A percentile compares a stretch with the other conserved stretches of the same genome.
phyloP scores from a whole-genome alignment of 345 rosid species.

The Anacardium occidentale region DNA sequence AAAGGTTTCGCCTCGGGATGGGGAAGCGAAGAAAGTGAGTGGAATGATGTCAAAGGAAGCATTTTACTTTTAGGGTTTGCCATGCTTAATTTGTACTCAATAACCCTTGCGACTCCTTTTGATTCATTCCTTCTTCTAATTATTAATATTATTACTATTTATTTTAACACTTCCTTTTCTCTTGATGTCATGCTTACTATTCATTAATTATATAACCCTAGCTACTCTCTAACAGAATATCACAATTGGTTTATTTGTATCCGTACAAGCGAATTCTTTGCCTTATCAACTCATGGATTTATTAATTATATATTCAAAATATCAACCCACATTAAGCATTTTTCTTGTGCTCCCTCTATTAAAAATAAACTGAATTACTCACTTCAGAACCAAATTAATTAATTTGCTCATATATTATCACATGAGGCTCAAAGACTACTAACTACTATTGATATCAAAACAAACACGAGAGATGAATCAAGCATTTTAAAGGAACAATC shows the following conservation, averaged over 20 bases:
- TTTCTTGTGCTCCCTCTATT: too few species aligned
- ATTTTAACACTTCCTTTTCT: slow-evolving; percentile 18
- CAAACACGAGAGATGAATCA: too few species aligned
- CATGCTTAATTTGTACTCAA: slow-evolving; percentile 62
- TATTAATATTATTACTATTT: slow-evolving; percentile 18
- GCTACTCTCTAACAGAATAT: slow-evolving; percentile 24
- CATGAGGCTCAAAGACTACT: too few species aligned
- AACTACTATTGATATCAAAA: too few species aligned
- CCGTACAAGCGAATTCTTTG: neutral
- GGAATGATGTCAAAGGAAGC: slow-evolving; percentile 64
- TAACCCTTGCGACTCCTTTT: slow-evolving; percentile 33
- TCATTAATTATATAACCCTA: slow-evolving; percentile 16
- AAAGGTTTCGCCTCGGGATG: slow-evolving; percentile 62
- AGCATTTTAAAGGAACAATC: too few species aligned
- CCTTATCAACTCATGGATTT: neutral
- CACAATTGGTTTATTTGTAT: slow-evolving; percentile 39
- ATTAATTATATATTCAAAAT: neutral
- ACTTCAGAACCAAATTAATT: too few species aligned
- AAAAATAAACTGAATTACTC: too few species aligned
- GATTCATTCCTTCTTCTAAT: slow-evolving; percentile 20
- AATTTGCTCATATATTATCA: too few species aligned
- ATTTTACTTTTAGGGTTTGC: slow-evolving; percentile 52
- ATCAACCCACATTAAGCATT: too few species aligned
- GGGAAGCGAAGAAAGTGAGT: slow-evolving; percentile 55
- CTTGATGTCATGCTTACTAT: slow-evolving; percentile 30